These are phyloP conservation scores for Eutrema yunnanense DNA, from an alignment of 345 rosid species.

Conservation along the genomic window DNA sequence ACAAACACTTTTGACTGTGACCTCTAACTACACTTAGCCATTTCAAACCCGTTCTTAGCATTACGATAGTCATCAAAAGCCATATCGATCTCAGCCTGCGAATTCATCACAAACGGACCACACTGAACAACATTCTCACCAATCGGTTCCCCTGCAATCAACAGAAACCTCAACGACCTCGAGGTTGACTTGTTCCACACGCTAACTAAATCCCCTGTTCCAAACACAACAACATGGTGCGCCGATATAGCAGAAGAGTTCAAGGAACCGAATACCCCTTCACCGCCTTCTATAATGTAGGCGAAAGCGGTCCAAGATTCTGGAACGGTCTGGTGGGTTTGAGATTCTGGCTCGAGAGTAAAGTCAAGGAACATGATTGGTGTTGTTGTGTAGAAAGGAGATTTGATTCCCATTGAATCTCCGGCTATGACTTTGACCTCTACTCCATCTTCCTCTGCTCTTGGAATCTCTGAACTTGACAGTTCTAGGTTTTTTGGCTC, in stretches of 20 bases:
- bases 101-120: constrained; percentile 95
- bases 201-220: constrained; percentile 61
- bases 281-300: constrained; percentile 69
- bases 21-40: constrained; percentile 53
- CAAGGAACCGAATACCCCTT: constrained; percentile 52
- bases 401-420: constrained; percentile 75
- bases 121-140: constrained; percentile 73
- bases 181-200: constrained; percentile 63
- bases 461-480: constrained; percentile 42
- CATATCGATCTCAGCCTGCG: constrained; percentile 71
- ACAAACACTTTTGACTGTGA: constrained; percentile 30
- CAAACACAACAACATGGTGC: constrained; percentile 56
- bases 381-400: constrained; percentile 67
- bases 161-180: constrained; percentile 48
- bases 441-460: constrained; percentile 57
- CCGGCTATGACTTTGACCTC: constrained; percentile 80
- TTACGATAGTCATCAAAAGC: constrained; percentile 67
- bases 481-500: constrained; percentile 70
- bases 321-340: constrained; percentile 54
- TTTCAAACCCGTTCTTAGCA: constrained; percentile 75
- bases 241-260: constrained; percentile 39
- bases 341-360: constrained; percentile 53
- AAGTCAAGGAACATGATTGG: constrained; percentile 82
- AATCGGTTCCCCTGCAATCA: constrained; percentile 74
- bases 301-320: constrained; percentile 72